Percentiles rank a stretch among this genome's conserved stretches.
phyloP scores from a whole-genome alignment of 2,329 filamentous ascomycete genomes.

The Xylariales sp. region DNA sequence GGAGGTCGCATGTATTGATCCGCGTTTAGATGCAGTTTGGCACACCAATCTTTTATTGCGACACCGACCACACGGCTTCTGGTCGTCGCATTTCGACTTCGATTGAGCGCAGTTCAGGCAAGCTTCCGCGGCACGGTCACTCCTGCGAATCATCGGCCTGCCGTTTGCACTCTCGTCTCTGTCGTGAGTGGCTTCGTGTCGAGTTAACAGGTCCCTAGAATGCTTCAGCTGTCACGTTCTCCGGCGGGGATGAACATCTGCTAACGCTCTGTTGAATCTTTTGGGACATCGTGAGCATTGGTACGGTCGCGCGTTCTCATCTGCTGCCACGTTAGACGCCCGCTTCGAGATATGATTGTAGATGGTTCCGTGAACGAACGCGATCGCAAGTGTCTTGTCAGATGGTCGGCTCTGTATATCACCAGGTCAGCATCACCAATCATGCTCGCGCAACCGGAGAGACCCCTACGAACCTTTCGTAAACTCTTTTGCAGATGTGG shows the following conservation, averaged over 20 bases:
- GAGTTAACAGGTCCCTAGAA: slow-evolving; percentile 23
- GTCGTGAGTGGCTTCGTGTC: slow-evolving; percentile 26
- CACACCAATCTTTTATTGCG: slow-evolving; percentile 20
- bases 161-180: slow-evolving; percentile 19
- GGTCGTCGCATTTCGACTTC: slow-evolving; percentile 25
- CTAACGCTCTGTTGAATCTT: slow-evolving; percentile 25
- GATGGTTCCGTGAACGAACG: too few relatives aligned
- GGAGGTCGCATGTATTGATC: slow-evolving; percentile 14
- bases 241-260: slow-evolving; percentile 1
- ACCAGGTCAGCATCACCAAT: too few relatives aligned
- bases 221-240: neutral
- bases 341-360: neutral
- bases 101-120: slow-evolving; percentile 22
- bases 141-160: slow-evolving; percentile 21
- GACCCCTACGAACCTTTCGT: slow-evolving; percentile 21
- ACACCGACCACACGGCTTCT: slow-evolving; percentile 24
- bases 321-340: slow-evolving; percentile 7
- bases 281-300: slow-evolving; percentile 24
- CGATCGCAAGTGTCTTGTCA: slow-evolving; percentile 24
- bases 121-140: slow-evolving; percentile 23
- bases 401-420: slow-evolving; percentile 22
- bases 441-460: too few relatives aligned
- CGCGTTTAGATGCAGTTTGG: slow-evolving; percentile 16
- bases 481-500: slow-evolving; percentile 23
- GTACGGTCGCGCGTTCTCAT: slow-evolving; percentile 25